Conservation (phyloP, 2,329 filamentous ascomycete species). For the Curvularia verruculosa region DNA sequence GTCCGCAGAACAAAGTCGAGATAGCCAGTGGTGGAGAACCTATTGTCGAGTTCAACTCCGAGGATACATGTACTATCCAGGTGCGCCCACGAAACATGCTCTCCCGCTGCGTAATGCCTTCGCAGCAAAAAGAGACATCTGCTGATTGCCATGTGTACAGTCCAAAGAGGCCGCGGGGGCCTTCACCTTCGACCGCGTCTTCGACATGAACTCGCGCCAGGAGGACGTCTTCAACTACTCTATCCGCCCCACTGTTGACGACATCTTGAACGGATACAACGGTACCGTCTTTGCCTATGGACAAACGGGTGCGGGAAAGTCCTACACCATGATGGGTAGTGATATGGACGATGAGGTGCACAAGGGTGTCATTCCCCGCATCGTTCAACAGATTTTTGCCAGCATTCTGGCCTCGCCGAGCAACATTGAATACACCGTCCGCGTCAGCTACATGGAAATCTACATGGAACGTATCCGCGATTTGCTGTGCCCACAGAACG, state of each 20-base stretch:
- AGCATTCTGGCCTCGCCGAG: constrained; percentile 90
- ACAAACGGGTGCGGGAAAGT: constrained; percentile 97
- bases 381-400: constrained; percentile 96
- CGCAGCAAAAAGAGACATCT: not conserved
- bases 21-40: constrained; percentile 87
- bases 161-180: constrained; percentile 80
- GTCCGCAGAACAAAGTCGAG: constrained; percentile 95
- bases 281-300: constrained; percentile 98
- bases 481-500: constrained; percentile 88
- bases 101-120: not conserved
- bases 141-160: constrained; percentile 54
- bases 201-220: constrained; percentile 91
- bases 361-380: constrained; percentile 94
- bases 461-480: constrained; percentile 99
- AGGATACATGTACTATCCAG: constrained; percentile 85
- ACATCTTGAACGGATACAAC: constrained; percentile 99
- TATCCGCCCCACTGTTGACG: constrained; percentile 92
- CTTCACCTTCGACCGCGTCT: constrained; percentile 95
- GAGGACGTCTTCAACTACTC: constrained; percentile 97
- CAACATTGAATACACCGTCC: constrained; percentile 98
- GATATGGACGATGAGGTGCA: constrained; percentile 89
- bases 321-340: constrained; percentile 97
- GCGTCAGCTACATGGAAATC: constrained; percentile 99
- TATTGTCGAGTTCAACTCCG: constrained; percentile 85
- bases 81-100: constrained; percentile 62